Base-by-base conservation (phyloP, 345 rosid genomes). In the Kernera saxatilis region DNA sequence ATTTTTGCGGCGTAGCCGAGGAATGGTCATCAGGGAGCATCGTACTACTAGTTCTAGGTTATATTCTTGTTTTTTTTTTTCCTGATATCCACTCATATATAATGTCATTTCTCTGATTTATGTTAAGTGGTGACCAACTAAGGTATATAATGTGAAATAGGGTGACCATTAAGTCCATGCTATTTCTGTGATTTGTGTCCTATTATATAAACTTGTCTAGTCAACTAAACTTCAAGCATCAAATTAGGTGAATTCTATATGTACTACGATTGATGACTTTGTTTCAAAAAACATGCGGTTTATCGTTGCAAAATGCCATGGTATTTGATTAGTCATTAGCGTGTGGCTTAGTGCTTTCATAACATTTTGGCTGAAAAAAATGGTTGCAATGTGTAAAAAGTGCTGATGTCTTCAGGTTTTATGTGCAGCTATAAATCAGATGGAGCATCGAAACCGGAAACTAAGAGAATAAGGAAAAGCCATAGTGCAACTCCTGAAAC, bases 31-130 rank as follows among this genome's bases (percentile, higher is more conserved):
- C 67, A 83, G 83, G 13, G 92, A 85, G 75, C 93, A 84, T 64
- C 78, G 84, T 75, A 81, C 90, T 66, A 86, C 91, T 69, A 83
- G 84, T 84, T 90, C 88, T 68, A 90, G 98, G 95, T 90, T 82
- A 74, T 49, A 74, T 49, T 58, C 67, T 67, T 69, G 56, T 70
- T n/a, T n/a, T n/a, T n/a, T n/a, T n/a, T n/a, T n/a, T n/a, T n/a
- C n/a, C n/a, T n/a, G n/a, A n/a, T n/a, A n/a, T n/a, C n/a, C n/a
- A n/a, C n/a, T n/a, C 18, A 41, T 41, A 5, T 15, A 41, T n/a
- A 6, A 40, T 43, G 48, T 3, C 21, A 1, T 15, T 6, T 15
- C 21, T 43, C 0, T 41, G 15, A n/a, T 7, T 41, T 41, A 41
- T 41, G 46, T 41, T 40, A 14, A 40, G 14, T 40, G 18, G 44